phyloP scores from a whole-genome alignment of 352 stramenopile genomes.

The Thalassiosira allenii region DNA sequence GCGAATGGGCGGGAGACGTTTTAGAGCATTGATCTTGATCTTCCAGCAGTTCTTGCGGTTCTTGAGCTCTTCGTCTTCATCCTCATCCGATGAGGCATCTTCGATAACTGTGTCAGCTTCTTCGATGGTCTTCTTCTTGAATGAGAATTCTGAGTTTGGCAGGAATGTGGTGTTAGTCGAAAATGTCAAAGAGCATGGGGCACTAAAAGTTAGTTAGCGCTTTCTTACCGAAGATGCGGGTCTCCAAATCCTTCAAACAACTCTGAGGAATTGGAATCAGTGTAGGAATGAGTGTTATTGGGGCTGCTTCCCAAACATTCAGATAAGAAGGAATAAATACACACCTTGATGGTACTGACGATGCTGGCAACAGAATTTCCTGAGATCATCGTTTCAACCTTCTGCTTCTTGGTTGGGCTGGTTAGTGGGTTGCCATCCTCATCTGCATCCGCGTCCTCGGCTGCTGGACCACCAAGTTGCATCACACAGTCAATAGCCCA shows the following conservation, averaged over 20 bases:
- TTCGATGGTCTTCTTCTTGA: conserved; percentile 66
- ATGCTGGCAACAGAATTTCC: conserved; percentile 37
- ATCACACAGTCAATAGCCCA: conserved; percentile 65
- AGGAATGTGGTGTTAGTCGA: too few relatives aligned
- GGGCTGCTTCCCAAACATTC: too few relatives aligned
- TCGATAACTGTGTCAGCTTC: conserved; percentile 73
- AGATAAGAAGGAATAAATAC: too few relatives aligned
- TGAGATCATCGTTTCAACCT: conserved; percentile 26
- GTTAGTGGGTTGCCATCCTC: conserved; percentile 5
- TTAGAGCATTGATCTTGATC: conserved; percentile 74
- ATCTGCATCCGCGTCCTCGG: conserved; percentile 28
- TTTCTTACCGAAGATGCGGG: conserved; percentile 57
- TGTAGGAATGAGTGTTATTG: too few relatives aligned
- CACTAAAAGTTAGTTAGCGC: too few relatives aligned
- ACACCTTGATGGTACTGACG: conserved; percentile 35
- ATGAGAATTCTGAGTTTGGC: too few relatives aligned
- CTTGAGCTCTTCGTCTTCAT: conserved; percentile 52
- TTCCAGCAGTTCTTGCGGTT: conserved; percentile 75
- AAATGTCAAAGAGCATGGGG: too few relatives aligned
- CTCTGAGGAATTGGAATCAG: too few relatives aligned
- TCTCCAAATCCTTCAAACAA: conserved; percentile 45
- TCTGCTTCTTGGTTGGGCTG: conserved; percentile 45
- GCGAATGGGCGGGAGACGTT: conserved; percentile 50
- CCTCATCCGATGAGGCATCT: conserved; percentile 65
- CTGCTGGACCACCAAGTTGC: conserved; percentile 53